Evolutionary conservation across 75 land plant genomes (phyloP), one percentile per base, ranked within the genome.

Genomic region (Isoetes taiwanensis): DNA sequence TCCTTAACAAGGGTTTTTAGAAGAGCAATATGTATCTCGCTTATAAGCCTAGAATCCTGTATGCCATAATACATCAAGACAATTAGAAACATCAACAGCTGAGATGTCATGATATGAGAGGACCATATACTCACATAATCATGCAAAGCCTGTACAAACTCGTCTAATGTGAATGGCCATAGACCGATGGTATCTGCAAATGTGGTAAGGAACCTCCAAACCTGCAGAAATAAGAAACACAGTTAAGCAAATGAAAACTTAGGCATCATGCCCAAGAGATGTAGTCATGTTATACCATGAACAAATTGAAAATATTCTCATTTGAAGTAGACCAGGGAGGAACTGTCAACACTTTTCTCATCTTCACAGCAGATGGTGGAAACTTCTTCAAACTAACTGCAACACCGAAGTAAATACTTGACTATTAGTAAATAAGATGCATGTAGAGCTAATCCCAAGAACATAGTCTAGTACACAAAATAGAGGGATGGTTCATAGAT

Each of bases 151-250:
- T 94, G 99, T 28, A 89, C 77, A 66, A 94, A 82, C 64, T 94
- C 99, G 67, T 94, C 99, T 31, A 94, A 66, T 14, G 99, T 94
- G 62, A 94, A 94, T 55, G 97, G 97, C 99, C 96, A 94, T 8
- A 94, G 76, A 29, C 73, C 77, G 52, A 94, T 72, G 41, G 84
- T 77, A 68, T 94, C 99, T 30, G 91, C 79, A 72, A 94, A 94
- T 8, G 84, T 80, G 54, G 81, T 76, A 32, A 90, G 64, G 64
- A 94, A 94, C 60, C 81, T 80, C 99, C 99, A 94, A 32, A 78
- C 90, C 98, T 93, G 79, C 30, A 30, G 46, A 52, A 8, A 34
- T n/a, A n/a, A n/a, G n/a, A n/a, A n/a, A n/a, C n/a, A n/a, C n/a
- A n/a, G n/a, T n/a, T n/a, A n/a, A n/a, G n/a, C n/a, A n/a, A n/a